phyloP scores from a whole-genome alignment of 2,329 filamentous ascomycete species.

The Celoporthe dispersa region DNA sequence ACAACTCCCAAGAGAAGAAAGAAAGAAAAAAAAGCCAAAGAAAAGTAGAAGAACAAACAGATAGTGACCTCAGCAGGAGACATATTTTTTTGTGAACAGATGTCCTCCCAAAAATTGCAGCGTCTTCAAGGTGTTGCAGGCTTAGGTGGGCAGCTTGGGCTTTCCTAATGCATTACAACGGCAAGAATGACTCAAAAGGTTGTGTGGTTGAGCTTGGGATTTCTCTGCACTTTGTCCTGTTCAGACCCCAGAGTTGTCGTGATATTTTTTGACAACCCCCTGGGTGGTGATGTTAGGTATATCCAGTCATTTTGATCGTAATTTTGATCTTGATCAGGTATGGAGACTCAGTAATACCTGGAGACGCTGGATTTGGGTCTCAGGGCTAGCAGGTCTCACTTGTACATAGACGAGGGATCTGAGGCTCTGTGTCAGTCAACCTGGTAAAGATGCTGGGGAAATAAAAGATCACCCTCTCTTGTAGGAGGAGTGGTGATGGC shows the following conservation, averaged over 20 bases:
- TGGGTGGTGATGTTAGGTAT: not conserved
- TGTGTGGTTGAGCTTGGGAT: too few species aligned
- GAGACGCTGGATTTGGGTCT: not conserved
- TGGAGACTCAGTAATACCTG: not conserved
- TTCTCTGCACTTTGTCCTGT: not conserved
- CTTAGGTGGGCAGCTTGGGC: not conserved
- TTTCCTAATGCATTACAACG: not conserved
- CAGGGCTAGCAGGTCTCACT: not conserved
- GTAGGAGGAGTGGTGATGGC: slow-evolving; percentile 1
- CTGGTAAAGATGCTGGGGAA: not conserved
- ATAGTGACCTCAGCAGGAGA: not conserved
- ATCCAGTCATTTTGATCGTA: too few species aligned
- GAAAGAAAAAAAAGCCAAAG: not conserved
- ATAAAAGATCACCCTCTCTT: not conserved
- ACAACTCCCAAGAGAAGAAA: not conserved
- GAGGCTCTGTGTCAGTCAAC: not conserved
- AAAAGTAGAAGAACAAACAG: not conserved
- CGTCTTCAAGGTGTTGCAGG: not conserved
- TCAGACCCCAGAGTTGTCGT: not conserved
- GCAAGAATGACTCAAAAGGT: too few species aligned
- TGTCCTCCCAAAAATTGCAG: not conserved
- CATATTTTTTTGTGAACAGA: not conserved
- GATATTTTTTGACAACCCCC: not conserved
- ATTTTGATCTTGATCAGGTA: not conserved
- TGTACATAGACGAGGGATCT: not conserved